Base-by-base conservation (phyloP, 2,329 filamentous ascomycete species). In the Fusarium miscanthi region DNA sequence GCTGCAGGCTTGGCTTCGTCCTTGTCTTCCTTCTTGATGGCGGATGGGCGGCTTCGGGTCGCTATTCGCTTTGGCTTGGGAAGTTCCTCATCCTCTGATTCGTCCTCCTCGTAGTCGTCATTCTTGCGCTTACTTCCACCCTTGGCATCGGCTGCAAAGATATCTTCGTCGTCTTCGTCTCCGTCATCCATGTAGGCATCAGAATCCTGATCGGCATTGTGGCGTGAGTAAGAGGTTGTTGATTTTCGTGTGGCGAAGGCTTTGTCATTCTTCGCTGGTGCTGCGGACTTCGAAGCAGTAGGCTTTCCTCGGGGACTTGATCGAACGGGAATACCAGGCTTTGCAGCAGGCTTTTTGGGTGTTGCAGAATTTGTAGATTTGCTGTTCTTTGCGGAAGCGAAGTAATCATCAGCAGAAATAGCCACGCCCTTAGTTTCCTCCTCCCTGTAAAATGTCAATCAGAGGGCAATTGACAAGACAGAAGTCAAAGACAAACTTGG, bases 81-180 rank as follows among this genome's bases (percentile, higher is more conserved):
- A 14, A 87, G 80, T 31, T 89, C 78, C 52, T 94, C 90, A 37
- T 94, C 92, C 60, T 96, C 94, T 51, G 91, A 92, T 25, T 90
- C 89, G 66, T 92, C 92, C 67, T 92, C 92, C 65, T 89, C 87
- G 62, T 95, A 94, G 59, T 94, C 91, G 77, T 96, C 93, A 43
- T 90, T 90, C 76, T 90, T 92, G 53, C 88, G 86, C 79, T 90
- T 93, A 63, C 87, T 89, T 48, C 88, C 84, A 52, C 87, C 88
- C 78, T 90, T 92, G 38, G 87, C 88, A 72, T 93, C 90, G 8
- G 92, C 91, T 19, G 91, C 92, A 81, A 95, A 95, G 25, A 97
- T 94, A 75, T 97, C 95, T n/a, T 89, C 92, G 6, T 89, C 91
- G 48, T 93, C 89, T 11, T 88, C 86, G 40, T 92, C 91, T 38